Conservation (phyloP, 2,329 filamentous ascomycete species). For the Venturia nashicola region DNA sequence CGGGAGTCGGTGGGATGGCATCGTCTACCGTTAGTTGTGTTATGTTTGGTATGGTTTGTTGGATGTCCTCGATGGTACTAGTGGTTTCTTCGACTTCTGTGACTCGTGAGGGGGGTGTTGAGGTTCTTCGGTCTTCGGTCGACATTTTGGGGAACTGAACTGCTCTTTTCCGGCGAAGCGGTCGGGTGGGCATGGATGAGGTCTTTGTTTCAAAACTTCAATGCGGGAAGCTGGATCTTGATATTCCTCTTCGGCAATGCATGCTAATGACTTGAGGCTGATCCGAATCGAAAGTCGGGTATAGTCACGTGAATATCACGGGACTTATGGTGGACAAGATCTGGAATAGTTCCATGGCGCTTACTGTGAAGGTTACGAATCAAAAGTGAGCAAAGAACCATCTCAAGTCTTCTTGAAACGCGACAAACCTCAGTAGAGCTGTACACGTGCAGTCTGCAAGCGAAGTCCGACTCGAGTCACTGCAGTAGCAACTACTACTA, state of each 20-base stretch:
- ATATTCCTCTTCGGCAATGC: not conserved
- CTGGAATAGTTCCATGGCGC: too few relatives aligned
- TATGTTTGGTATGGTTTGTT: not conserved
- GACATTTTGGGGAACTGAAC: slow-evolving; percentile 8
- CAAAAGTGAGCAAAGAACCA: too few relatives aligned
- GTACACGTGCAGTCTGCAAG: too few relatives aligned
- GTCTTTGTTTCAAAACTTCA: not conserved
- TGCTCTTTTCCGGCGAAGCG: slow-evolving; percentile 5
- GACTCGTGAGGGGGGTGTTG: not conserved
- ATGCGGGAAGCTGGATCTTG: not conserved
- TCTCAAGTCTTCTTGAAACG: too few relatives aligned
- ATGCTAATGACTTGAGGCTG: not conserved
- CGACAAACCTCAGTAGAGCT: too few relatives aligned
- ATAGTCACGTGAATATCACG: too few relatives aligned
- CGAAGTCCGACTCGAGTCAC: too few relatives aligned
- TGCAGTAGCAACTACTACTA: too few relatives aligned
- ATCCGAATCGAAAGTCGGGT: too few relatives aligned
- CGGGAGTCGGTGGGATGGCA: not conserved
- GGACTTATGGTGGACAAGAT: too few relatives aligned
- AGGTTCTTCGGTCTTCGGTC: not conserved
- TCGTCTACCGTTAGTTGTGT: not conserved
- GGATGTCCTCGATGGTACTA: not conserved
- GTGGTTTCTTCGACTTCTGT: slow-evolving; percentile 4
- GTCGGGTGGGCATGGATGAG: slow-evolving; percentile 3
- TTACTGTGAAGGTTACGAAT: too few relatives aligned